Evolutionary conservation across 495 filamentous ascomycete species (phyloP), one percentile per base, ranked within the genome.

Genomic region (Talaromyces trachyspermus): DNA sequence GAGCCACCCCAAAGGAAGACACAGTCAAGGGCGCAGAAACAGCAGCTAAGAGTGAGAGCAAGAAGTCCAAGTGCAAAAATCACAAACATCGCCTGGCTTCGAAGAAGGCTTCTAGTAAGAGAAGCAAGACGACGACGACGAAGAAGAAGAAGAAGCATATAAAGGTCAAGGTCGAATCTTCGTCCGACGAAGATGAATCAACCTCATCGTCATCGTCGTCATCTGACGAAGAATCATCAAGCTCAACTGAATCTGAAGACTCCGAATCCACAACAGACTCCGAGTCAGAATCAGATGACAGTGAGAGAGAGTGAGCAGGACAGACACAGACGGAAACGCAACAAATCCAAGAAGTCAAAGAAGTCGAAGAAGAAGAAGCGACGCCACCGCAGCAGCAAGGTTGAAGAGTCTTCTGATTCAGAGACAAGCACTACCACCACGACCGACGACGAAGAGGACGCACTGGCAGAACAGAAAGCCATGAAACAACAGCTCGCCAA

Each of bases 321-420:
- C 25, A 65, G 63, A 39, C 54, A 55, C 15, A 66, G 61, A 52
- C 52, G 36, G 20, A 59, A 57, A 43, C 62, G 67, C 15, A 79
- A 75, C 46, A 58, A 66, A 20, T 80, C 78, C 55, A 62, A 59
- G 50, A 74, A 75, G 20, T 60, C 71, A 4, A 72, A 68, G 46
- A 72, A 69, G 39, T 49, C 55, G 1, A 58, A 65, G 44, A 73
- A 65, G 49, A 58, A 62, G 39, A 74, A 65, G 58, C 71, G 65
- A 48, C 77, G 71, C 53, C 54, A 65, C 32, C 61, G 57, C 10
- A 61, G 66, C 22, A 60, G 58, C 32, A 56, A 56, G 15, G 54
- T 54, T 40, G 67, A 64, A 15, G 52, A 55, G 1, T 62, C 69
- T 1, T 63, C 61, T 3, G 65, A 67, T 0, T 60, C 66, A 0